Evolutionary conservation across 2,329 filamentous ascomycete genomes (phyloP).

Genomic region (Colletotrichum siamense): DNA sequence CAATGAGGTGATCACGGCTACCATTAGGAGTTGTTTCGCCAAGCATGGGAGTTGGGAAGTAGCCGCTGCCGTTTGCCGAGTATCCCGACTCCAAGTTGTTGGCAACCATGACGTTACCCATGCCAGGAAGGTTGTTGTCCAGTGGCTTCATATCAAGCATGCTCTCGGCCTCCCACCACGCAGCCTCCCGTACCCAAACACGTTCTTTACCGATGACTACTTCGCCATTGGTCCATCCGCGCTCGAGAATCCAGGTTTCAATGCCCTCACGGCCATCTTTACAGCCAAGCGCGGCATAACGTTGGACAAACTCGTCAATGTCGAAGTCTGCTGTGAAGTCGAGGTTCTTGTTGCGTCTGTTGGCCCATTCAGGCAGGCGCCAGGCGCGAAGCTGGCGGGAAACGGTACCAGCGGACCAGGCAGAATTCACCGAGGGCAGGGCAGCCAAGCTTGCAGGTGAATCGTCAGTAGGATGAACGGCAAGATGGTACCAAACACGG

Average conservation of each 20-base stretch:
- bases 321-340: constrained; percentile 99
- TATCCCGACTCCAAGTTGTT: constrained; percentile 76
- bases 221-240: constrained; percentile 98
- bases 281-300: constrained; percentile 85
- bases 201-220: constrained; percentile 90
- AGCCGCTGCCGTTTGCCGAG: constrained; percentile 69
- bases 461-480: constrained; percentile 90
- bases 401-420: constrained; percentile 92
- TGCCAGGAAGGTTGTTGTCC: constrained; percentile 41
- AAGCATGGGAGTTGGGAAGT: constrained; percentile 70
- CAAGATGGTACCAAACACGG: constrained; percentile 93
- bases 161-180: constrained; percentile 97
- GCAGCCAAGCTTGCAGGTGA: constrained; percentile 76
- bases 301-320: constrained; percentile 84
- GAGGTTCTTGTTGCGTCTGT: constrained; percentile 85
- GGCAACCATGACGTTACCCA: constrained; percentile 42
- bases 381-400: constrained; percentile 93
- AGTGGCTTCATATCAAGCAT: constrained; percentile 89
- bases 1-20: constrained; percentile 75
- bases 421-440: constrained; percentile 73
- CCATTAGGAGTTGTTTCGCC: constrained; percentile 64
- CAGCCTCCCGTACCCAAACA: constrained; percentile 91
- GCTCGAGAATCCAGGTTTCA: constrained; percentile 91
- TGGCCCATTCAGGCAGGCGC: constrained; percentile 96
- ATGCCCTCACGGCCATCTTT: constrained; percentile 90